Percentiles rank a stretch among this genome's conserved stretches.
Conservation (phyloP, 805 yeast genomes). For the Lipomyces sp. region DNA sequence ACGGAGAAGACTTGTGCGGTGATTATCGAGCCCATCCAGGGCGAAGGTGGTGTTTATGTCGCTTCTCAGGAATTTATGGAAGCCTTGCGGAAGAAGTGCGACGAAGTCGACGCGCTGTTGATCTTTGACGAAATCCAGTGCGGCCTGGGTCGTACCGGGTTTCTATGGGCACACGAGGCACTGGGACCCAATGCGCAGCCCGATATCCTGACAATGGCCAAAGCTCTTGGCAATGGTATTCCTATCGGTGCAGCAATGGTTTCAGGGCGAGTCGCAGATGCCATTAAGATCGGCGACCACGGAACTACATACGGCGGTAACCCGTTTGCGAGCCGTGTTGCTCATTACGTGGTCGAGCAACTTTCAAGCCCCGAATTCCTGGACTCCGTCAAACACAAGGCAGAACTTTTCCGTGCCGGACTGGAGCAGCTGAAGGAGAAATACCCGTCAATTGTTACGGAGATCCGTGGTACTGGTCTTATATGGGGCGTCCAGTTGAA, state of each 20-base stretch:
- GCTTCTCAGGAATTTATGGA: conserved; percentile 61
- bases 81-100: conserved; percentile 64
- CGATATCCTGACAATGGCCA: conserved; percentile 90
- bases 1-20: conserved; percentile 78
- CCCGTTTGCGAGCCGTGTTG: conserved; percentile 84
- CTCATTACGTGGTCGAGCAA: conserved; percentile 66
- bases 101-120: conserved; percentile 64
- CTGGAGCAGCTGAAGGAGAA: conserved; percentile 44
- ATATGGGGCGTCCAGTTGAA: conserved; percentile 78
- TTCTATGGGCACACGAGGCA: conserved; percentile 85
- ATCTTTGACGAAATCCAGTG: conserved; percentile 96
- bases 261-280: conserved; percentile 69
- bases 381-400: conserved; percentile 55
- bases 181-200: conserved; percentile 83
- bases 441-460: conserved; percentile 59
- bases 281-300: conserved; percentile 85
- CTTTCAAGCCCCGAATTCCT: conserved; percentile 62
- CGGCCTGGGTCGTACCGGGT: conserved; percentile 91
- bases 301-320: conserved; percentile 98
- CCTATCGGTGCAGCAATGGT: conserved; percentile 95
- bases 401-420: conserved; percentile 51
- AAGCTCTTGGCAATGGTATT: conserved; percentile 94
- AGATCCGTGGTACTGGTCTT: conserved; percentile 84
- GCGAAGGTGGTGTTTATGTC: conserved; percentile 91
- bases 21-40: conserved; percentile 95